Percentiles rank a stretch among this genome's conserved stretches.
Conservation (phyloP, 2,329 filamentous ascomycete genomes). For the Fusarium sp. region DNA sequence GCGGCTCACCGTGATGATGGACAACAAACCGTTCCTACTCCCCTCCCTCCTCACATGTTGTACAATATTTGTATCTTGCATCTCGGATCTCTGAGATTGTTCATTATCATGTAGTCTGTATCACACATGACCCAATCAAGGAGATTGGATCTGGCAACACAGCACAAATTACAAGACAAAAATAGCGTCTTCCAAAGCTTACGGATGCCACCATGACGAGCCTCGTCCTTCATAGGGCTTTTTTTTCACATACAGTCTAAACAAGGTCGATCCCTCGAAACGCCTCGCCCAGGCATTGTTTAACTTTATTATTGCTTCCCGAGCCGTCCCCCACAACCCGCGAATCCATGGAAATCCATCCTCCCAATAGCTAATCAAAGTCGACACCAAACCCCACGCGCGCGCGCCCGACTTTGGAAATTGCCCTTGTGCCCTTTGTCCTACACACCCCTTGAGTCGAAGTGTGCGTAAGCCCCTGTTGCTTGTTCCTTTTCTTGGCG, state of each 20-base stretch:
- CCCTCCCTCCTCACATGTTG: not conserved
- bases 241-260: not conserved
- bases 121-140: not conserved
- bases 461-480: not conserved
- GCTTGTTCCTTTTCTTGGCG: not conserved
- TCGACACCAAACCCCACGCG: not conserved
- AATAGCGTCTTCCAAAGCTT: not conserved
- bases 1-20: not conserved
- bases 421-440: conserved; percentile 23
- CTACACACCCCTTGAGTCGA: not conserved
- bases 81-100: not conserved
- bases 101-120: not conserved
- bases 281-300: not conserved
- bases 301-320: not conserved
- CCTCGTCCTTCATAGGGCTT: not conserved
- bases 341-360: not conserved
- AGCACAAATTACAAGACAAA: not conserved
- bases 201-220: not conserved
- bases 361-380: not conserved
- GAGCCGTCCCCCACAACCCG: not conserved
- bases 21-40: not conserved
- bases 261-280: not conserved
- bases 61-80: conserved; percentile 20
- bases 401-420: conserved; percentile 18
- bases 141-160: not conserved